These are phyloP conservation scores for Podila horticola DNA, from an alignment of 192 early-diverging fungal genomes.

Conservation along the genomic window DNA sequence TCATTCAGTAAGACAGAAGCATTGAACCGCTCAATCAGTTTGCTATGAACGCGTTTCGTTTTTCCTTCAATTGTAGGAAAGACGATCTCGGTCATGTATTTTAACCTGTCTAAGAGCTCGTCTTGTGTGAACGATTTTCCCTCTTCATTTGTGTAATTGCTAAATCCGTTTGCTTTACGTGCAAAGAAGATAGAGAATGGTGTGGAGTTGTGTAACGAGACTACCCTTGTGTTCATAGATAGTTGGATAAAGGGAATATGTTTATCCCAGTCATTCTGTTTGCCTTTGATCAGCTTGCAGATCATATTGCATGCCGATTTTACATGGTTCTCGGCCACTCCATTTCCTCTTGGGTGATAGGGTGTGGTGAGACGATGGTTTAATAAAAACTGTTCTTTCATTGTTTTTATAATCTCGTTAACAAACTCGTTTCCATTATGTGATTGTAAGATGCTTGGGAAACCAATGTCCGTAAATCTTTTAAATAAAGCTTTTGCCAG, in stretches of 20 bases:
- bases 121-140: no score
- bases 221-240: not conserved
- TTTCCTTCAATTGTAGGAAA: no score
- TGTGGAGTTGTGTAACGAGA: no score
- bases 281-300: conserved; percentile 16
- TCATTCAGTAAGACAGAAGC: no score
- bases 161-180: no score
- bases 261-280: conserved; percentile 25
- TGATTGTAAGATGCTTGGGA: conserved; percentile 24
- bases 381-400: conserved; percentile 11
- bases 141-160: no score
- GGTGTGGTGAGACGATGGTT: conserved; percentile 42
- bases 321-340: conserved; percentile 51
- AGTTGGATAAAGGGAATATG: conserved; percentile 42
- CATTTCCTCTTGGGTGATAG: conserved; percentile 57
- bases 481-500: not conserved
- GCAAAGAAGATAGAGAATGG: no score
- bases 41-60: no score
- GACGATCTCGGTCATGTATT: no score
- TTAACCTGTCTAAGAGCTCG: no score
- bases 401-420: conserved; percentile 25
- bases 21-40: no score
- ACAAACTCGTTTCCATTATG: conserved; percentile 58
- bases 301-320: conserved; percentile 25
- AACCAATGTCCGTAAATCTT: conserved; percentile 11